Conservation (phyloP, 192 early-diverging fungal genomes). For the Umbelopsis isabellina region DNA sequence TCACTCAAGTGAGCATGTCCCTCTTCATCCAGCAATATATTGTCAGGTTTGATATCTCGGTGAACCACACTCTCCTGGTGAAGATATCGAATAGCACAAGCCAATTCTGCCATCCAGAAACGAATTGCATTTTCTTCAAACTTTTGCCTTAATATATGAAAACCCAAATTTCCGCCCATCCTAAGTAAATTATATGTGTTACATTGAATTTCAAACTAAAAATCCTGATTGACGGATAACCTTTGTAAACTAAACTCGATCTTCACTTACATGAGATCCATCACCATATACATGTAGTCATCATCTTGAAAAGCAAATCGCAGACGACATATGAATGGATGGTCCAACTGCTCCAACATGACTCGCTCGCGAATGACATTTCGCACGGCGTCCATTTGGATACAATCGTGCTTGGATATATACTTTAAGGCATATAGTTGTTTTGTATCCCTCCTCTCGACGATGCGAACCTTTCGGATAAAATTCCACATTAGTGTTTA, state of each 20-base stretch:
- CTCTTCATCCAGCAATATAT: constrained; percentile 72
- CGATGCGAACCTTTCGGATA: constrained; percentile 71
- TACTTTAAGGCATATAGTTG: constrained; percentile 84
- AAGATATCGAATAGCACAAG: constrained; percentile 80
- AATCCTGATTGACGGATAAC: constrained; percentile 4
- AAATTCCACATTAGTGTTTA: not conserved
- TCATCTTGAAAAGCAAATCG: constrained; percentile 91
- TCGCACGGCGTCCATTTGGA: constrained; percentile 80
- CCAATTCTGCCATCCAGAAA: constrained; percentile 90
- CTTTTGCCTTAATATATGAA: constrained; percentile 70
- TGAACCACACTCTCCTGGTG: constrained; percentile 86
- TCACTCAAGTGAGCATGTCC: constrained; percentile 94
- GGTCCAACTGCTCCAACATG: constrained; percentile 78
- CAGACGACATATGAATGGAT: constrained; percentile 71
- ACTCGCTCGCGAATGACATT: constrained; percentile 82
- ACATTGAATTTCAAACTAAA: constrained; percentile 6
- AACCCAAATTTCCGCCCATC: constrained; percentile 85
- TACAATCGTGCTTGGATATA: constrained; percentile 85
- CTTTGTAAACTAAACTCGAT: not conserved
- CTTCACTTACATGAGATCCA: constrained; percentile 77
- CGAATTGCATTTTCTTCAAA: constrained; percentile 78
- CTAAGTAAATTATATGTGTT: constrained; percentile 34
- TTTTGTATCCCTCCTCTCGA: constrained; percentile 71
- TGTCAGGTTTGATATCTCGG: constrained; percentile 94
- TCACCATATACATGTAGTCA: constrained; percentile 85